These are phyloP conservation scores for Cercospora sp. DNA, from an alignment of 2,329 filamentous ascomycete genomes.

Conservation along the genomic window DNA sequence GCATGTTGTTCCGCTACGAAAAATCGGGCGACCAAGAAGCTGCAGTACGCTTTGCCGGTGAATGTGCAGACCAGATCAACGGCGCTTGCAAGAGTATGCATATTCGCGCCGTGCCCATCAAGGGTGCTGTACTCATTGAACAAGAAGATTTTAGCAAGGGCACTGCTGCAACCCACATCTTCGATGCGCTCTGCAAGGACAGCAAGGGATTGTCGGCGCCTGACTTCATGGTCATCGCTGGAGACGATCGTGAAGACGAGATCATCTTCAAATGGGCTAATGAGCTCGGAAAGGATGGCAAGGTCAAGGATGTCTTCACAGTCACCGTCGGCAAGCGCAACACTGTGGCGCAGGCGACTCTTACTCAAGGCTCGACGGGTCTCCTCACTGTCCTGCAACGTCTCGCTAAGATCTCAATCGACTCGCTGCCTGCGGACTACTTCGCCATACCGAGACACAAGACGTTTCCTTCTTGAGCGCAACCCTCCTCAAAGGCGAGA, in stretches of 20 bases:
- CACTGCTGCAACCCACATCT: slow-evolving; percentile 74
- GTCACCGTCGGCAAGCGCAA: slow-evolving; percentile 85
- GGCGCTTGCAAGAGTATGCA: slow-evolving; percentile 82
- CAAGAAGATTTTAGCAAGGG: slow-evolving; percentile 84
- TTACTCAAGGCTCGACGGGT: slow-evolving; percentile 92
- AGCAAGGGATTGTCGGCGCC: slow-evolving; percentile 45
- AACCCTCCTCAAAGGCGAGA: not conserved
- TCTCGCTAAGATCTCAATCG: slow-evolving; percentile 36
- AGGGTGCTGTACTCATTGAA: slow-evolving; percentile 80
- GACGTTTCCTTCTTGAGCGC: slow-evolving; percentile 24
- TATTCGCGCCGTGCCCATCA: slow-evolving; percentile 76
- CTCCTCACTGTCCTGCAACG: slow-evolving; percentile 36
- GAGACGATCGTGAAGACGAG: slow-evolving; percentile 90
- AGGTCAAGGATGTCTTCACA: slow-evolving; percentile 66
- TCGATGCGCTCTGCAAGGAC: slow-evolving; percentile 48
- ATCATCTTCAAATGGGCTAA: slow-evolving; percentile 95
- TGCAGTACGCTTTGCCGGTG: slow-evolving; percentile 76
- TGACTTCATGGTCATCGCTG: slow-evolving; percentile 86
- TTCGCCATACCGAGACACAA: slow-evolving; percentile 31
- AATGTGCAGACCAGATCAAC: slow-evolving; percentile 93
- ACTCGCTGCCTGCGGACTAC: slow-evolving; percentile 31
- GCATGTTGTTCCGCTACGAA: slow-evolving; percentile 86
- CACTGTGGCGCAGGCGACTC: slow-evolving; percentile 79
- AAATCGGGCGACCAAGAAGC: slow-evolving; percentile 73
- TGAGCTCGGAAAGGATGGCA: slow-evolving; percentile 59